These are phyloP conservation scores for Cynara cardunculus DNA, from an alignment of 129 eudicot genomes.

Conservation along the genomic window DNA sequence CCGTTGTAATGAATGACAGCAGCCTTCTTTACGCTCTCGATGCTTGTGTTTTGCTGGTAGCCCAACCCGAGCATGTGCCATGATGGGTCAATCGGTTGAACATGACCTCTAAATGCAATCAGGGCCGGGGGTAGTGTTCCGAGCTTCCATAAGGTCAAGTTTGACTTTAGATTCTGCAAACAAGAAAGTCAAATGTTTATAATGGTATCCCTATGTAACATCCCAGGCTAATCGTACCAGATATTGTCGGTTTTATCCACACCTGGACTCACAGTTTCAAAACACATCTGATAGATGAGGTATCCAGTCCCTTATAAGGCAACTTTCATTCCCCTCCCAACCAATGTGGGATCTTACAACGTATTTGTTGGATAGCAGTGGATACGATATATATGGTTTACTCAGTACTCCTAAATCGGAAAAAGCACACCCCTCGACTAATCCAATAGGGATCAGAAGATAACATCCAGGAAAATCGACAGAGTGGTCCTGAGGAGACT, in stretches of 20 bases:
- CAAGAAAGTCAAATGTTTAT: background rate
- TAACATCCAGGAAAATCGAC: background rate
- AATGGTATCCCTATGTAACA: background rate
- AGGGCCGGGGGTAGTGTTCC: constrained; percentile 97
- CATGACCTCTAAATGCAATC: constrained; percentile 84
- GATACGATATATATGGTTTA: background rate
- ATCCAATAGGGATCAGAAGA: background rate
- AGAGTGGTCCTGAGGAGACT: background rate
- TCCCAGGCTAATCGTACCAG: no score
- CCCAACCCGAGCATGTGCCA: constrained; percentile 99
- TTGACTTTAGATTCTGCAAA: constrained; percentile 85
- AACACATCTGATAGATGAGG: no score
- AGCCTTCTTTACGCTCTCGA: constrained; percentile 74
- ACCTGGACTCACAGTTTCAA: no score
- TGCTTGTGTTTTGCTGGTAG: constrained; percentile 73
- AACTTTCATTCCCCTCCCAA: no score
- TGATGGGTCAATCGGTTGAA: constrained; percentile 81
- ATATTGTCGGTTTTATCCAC: no score
- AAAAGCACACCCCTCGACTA: background rate
- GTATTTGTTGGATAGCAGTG: background rate
- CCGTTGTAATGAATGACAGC: constrained; percentile 99
- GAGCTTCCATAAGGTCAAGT: constrained; percentile 89
- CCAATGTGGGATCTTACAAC: background rate
- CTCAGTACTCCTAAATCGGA: background rate
- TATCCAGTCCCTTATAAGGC: no score